These are phyloP conservation scores for Xylaria multiplex DNA, from an alignment of 2,329 filamentous ascomycete species.

Conservation along the genomic window DNA sequence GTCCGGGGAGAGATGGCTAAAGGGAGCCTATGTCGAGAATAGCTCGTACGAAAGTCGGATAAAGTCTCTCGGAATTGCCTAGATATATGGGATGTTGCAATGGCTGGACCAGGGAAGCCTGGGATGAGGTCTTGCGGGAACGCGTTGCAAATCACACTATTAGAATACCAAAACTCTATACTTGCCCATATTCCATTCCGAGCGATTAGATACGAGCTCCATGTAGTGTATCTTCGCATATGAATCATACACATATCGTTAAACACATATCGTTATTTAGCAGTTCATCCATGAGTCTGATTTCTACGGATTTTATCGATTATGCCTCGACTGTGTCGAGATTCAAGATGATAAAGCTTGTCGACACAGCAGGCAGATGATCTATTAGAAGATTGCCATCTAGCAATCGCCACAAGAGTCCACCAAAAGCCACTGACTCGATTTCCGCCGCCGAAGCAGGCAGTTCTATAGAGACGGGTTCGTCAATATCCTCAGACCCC, in stretches of 20 bases:
- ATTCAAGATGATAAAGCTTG: slow-evolving; percentile 50
- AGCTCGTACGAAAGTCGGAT: slow-evolving; percentile 49
- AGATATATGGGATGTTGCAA: neutral
- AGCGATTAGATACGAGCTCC: neutral
- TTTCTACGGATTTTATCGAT: neutral
- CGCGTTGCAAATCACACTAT: neutral
- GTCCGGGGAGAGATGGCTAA: slow-evolving; percentile 79
- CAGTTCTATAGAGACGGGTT: slow-evolving; percentile 33
- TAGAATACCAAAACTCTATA: neutral
- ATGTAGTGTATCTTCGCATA: neutral
- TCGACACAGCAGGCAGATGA: slow-evolving; percentile 48
- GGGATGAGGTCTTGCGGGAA: neutral
- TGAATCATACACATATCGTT: neutral
- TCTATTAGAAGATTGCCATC: slow-evolving; percentile 42
- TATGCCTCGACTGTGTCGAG: slow-evolving; percentile 13
- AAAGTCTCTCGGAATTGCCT: neutral
- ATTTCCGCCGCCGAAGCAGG: slow-evolving; percentile 37
- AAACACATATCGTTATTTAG: neutral
- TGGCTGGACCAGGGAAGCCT: neutral
- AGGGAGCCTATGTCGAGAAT: slow-evolving; percentile 79
- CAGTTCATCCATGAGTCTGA: neutral
- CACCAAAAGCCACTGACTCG: slow-evolving; percentile 43
- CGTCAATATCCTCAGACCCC: slow-evolving; percentile 38
- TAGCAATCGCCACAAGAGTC: slow-evolving; percentile 41
- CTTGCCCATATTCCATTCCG: neutral